phyloP scores from a whole-genome alignment of 2,329 filamentous ascomycete genomes.

The Arachnomyces sp. region DNA sequence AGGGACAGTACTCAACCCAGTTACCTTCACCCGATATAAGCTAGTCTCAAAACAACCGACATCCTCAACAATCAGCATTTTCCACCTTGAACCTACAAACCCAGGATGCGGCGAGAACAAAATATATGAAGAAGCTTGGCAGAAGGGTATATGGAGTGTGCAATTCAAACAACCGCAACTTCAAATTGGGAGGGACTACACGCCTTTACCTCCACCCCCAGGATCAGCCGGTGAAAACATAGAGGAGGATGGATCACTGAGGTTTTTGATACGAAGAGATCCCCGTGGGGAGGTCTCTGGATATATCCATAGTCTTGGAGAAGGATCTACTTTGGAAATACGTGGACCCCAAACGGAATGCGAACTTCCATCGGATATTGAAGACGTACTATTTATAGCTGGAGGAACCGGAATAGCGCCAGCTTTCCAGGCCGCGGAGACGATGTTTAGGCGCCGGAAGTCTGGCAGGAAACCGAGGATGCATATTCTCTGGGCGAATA shows the following conservation, averaged over 20 bases:
- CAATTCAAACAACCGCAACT: constrained; percentile 91
- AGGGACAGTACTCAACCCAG: constrained; percentile 26
- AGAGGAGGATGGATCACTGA: constrained; percentile 39
- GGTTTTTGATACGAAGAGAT: constrained; percentile 72
- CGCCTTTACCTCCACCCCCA: constrained; percentile 59
- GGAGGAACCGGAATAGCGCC: constrained; percentile 90
- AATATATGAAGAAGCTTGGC: constrained; percentile 44
- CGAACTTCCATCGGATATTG: constrained; percentile 45
- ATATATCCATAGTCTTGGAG: constrained; percentile 60
- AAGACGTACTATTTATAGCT: constrained; percentile 69
- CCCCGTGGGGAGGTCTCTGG: constrained; percentile 74
- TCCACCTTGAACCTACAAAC: constrained; percentile 33
- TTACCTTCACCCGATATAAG: constrained; percentile 33
- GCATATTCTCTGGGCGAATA: constrained; percentile 75
- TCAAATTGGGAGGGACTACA: constrained; percentile 87
- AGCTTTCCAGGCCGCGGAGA: constrained; percentile 69
- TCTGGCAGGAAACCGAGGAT: constrained; percentile 40
- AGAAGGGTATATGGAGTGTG: constrained; percentile 70
- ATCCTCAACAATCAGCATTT: constrained; percentile 40
- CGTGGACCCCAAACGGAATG: constrained; percentile 72
- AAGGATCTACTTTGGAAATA: constrained; percentile 60
- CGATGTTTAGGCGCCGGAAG: constrained; percentile 38
- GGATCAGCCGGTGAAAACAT: constrained; percentile 15
- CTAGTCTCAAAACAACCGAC: constrained; percentile 36
- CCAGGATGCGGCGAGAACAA: constrained; percentile 16